A percentile compares a stretch with the other conserved stretches of the same genome.
Conservation (phyloP, 371 early-diverging fungal genomes). For the Umbelopsis sp. region DNA sequence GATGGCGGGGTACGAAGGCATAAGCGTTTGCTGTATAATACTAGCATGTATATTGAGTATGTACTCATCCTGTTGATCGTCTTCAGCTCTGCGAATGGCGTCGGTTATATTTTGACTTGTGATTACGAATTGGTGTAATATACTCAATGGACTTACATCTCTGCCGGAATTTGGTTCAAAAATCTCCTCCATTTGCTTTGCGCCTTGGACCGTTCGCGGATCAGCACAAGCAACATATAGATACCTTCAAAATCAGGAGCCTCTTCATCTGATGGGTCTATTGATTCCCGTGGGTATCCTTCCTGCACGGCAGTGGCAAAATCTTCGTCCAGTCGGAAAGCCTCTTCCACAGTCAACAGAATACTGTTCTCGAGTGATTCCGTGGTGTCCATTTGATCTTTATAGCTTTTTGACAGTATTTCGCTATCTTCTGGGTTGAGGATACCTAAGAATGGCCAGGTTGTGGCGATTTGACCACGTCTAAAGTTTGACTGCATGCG, state of each 20-base stretch:
- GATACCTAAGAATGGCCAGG: slow-evolving; percentile 39
- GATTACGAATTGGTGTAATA: not conserved
- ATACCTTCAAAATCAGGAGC: slow-evolving; percentile 33
- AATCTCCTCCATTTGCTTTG: slow-evolving; percentile 34
- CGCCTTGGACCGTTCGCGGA: slow-evolving; percentile 36
- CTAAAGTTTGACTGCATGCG: slow-evolving; percentile 32
- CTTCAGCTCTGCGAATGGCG: slow-evolving; percentile 24
- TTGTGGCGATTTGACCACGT: slow-evolving; percentile 23
- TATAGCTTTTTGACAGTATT: not conserved
- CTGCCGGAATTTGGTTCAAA: slow-evolving; percentile 26
- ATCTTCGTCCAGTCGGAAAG: slow-evolving; percentile 28
- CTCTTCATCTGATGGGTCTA: slow-evolving; percentile 53
- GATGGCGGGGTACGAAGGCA: slow-evolving; percentile 29
- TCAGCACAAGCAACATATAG: slow-evolving; percentile 46
- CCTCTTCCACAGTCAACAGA: slow-evolving; percentile 32
- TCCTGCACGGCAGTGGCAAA: slow-evolving; percentile 31
- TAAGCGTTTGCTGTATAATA: slow-evolving; percentile 31
- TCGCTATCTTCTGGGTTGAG: slow-evolving; percentile 27
- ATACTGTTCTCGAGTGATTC: slow-evolving; percentile 25
- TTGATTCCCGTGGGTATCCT: slow-evolving; percentile 13
- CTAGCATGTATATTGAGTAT: slow-evolving; percentile 47
- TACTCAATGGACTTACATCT: slow-evolving; percentile 9
- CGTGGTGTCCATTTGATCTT: slow-evolving; percentile 11
- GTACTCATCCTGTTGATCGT: slow-evolving; percentile 43
- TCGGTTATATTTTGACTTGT: not conserved